phyloP scores from a whole-genome alignment of 2,329 filamentous ascomycete species.

The Pseudogymnoascus sp. region DNA sequence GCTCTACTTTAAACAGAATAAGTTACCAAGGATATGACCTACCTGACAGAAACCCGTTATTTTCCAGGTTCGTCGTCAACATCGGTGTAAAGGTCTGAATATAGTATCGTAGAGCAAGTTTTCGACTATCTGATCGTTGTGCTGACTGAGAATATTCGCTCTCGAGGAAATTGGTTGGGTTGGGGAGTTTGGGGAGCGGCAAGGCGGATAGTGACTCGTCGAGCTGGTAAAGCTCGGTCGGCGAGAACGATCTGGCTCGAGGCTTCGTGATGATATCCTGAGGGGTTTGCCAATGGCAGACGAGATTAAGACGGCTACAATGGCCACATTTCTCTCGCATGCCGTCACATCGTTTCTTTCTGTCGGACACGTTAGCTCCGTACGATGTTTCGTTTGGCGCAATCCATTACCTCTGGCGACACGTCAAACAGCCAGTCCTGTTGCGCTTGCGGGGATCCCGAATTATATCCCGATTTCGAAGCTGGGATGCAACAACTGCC shows the following conservation, averaged over 20 bases:
- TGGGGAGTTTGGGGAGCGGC: background rate
- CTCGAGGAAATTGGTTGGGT: background rate
- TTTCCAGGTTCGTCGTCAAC: constrained; percentile 11
- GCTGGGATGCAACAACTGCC: background rate
- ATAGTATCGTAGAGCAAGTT: constrained; percentile 12
- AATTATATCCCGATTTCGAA: background rate
- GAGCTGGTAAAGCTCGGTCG: background rate
- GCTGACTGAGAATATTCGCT: background rate
- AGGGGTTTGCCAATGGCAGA: constrained; percentile 4
- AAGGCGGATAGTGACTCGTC: background rate
- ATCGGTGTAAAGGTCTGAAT: constrained; percentile 9
- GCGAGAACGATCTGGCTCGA: background rate
- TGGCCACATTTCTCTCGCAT: constrained; percentile 8
- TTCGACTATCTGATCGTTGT: background rate
- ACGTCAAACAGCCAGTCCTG: background rate
- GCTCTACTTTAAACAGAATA: background rate
- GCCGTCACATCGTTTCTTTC: constrained; percentile 11
- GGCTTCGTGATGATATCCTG: background rate
- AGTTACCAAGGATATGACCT: background rate
- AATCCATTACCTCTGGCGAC: background rate
- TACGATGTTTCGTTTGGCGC: background rate
- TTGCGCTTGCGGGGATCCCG: background rate
- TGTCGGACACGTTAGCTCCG: background rate
- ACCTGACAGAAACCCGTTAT: constrained; percentile 14
- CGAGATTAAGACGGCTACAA: constrained; percentile 9